Conservation (phyloP, 257 asterid species). For the Rauvolfia tetraphylla region DNA sequence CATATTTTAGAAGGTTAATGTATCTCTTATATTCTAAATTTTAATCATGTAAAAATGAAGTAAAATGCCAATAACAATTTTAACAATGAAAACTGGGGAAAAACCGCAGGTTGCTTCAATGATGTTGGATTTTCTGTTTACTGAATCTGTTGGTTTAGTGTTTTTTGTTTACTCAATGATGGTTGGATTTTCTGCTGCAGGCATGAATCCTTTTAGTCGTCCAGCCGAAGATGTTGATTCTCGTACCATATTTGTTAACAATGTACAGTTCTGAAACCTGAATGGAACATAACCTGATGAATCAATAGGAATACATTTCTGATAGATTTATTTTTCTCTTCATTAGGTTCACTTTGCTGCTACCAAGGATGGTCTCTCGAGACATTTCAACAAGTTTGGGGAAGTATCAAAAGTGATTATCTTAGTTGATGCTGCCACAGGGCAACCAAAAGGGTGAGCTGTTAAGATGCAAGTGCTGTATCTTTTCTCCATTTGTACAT, state of each 20-base stretch:
- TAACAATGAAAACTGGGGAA: constrained; percentile 15
- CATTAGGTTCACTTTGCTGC: constrained; percentile 98
- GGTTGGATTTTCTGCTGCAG: constrained; percentile 28
- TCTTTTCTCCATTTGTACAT: background rate
- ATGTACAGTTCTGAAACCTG: constrained; percentile 46
- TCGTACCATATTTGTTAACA: constrained; percentile 84
- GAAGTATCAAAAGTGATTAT: constrained; percentile 75
- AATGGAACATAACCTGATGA: background rate
- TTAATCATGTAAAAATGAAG: constrained; percentile 15
- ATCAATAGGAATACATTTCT: constrained; percentile 5
- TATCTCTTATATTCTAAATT: constrained; percentile 24
- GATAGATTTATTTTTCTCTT: constrained; percentile 23
- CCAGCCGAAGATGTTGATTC: constrained; percentile 80
- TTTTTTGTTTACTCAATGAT: constrained; percentile 12
- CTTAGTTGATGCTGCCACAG: constrained; percentile 76
- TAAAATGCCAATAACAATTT: background rate
- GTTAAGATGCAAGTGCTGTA: constrained; percentile 21
- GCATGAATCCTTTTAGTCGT: constrained; percentile 41
- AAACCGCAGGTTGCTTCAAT: background rate
- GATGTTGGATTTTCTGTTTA: constrained; percentile 40
- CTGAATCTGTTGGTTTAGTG: background rate
- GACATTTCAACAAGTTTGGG: constrained; percentile 87
- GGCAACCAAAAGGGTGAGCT: constrained; percentile 91
- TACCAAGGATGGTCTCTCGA: constrained; percentile 82
- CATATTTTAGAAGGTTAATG: constrained; percentile 1